Evolutionary conservation across 1,284 basidiomycete genomes (phyloP), one percentile per base, ranked within the genome.

Genomic region (Fomitopsis betulina): DNA sequence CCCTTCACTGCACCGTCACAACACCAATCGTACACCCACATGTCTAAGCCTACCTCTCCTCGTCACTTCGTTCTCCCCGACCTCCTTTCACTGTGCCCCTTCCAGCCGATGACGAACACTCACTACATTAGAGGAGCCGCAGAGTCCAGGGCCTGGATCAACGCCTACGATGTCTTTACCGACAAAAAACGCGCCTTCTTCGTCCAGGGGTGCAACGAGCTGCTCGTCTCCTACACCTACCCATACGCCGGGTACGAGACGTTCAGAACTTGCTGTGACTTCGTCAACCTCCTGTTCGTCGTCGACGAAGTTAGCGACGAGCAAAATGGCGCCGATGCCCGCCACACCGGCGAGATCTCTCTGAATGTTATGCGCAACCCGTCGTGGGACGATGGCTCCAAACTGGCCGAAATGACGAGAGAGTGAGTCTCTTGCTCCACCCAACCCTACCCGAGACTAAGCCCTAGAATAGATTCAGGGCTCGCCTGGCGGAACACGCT

Each of bases 251-350:
- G 76, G 27, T 79, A 78, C 59, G 83, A 86, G 58, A 76, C 82
- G 63, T 84, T 87, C 64, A 75, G 85, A 50, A 83, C 80, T 0
- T 80, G 78, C 57, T 86, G 84, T 65, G 86, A 88, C 70, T 85
- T 85, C 61, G 76, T 87, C 65, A 85, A 86, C 62, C 72, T 85
- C n/a, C 76, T 89, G 23, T 88, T 87, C 68, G 83, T 85, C 53
- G 77, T 87, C 50, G 87, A 89, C 65, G 86, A 88, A 66, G 75
- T 86, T 53, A 86, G 83, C 66, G 86, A 89, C 63, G 84, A 85
- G 54, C 85, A 86, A 68, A 77, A 72, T 63, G 80, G 80, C 39
- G 68, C 71, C 53, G 84, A 82, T 55, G 85, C 84, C 43, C 75
- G 78, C 39, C 68, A 70, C 21, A 85, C 82, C 33, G 82, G 84